A percentile compares a stretch with the other conserved stretches of the same genome.
Conservation (phyloP, 1,139 yeast species). For the Pichia cactophila region DNA sequence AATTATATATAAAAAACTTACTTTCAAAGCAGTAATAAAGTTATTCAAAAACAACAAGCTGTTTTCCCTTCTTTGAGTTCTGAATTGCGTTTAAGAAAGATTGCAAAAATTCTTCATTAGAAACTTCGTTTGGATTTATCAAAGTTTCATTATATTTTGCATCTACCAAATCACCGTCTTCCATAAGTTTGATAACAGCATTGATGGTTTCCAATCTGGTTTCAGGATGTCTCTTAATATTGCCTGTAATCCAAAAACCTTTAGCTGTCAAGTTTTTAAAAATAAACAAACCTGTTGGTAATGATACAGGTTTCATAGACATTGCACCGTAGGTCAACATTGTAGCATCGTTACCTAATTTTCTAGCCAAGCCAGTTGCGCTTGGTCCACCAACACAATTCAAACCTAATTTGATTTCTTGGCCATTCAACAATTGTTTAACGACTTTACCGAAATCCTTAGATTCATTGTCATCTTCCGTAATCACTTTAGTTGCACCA, state of each 20-base stretch:
- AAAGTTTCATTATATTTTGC: slow-evolving; percentile 46
- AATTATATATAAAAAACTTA: no score
- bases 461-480: slow-evolving; percentile 75
- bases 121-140: slow-evolving; percentile 34
- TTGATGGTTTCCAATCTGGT: slow-evolving; percentile 54
- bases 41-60: slow-evolving; percentile 19
- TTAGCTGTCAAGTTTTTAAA: slow-evolving; percentile 80
- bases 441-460: slow-evolving; percentile 54
- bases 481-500: slow-evolving; percentile 87
- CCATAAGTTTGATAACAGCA: slow-evolving; percentile 60
- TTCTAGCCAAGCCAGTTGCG: slow-evolving; percentile 73
- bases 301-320: slow-evolving; percentile 88
- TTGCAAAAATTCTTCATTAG: slow-evolving; percentile 45
- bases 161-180: slow-evolving; percentile 53
- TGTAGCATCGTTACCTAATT: slow-evolving; percentile 58
- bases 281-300: slow-evolving; percentile 84
- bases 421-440: slow-evolving; percentile 54
- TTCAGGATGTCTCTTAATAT: slow-evolving; percentile 56
- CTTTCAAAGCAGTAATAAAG: no score
- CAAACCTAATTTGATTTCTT: slow-evolving; percentile 64
- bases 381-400: slow-evolving; percentile 93
- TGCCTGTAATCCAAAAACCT: slow-evolving; percentile 91
- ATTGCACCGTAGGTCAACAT: slow-evolving; percentile 94
- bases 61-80: slow-evolving; percentile 25
- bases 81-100: slow-evolving; percentile 41